phyloP scores from a whole-genome alignment of 306 rosid species.

The Prunus persica region DNA sequence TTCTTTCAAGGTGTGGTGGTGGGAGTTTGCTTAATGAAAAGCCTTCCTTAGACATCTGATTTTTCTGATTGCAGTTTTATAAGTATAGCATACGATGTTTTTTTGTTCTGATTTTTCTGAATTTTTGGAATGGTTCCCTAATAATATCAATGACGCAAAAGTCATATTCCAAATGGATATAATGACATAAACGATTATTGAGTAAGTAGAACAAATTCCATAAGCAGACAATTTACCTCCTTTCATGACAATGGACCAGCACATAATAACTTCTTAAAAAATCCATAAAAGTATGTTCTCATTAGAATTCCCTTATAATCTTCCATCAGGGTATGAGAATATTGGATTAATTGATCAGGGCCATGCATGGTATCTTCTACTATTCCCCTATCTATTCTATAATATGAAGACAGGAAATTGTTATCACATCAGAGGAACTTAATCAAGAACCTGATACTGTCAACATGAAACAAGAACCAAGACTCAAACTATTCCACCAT shows the following conservation, averaged over 20 bases:
- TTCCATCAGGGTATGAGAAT: background rate
- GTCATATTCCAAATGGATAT: background rate
- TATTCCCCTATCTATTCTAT: background rate
- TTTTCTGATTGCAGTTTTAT: no score
- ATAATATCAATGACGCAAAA: background rate
- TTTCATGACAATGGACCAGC: background rate
- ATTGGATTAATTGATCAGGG: background rate
- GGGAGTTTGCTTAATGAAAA: background rate
- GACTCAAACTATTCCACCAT: constrained; percentile 5
- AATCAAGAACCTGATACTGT: constrained; percentile 15
- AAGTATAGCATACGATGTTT: no score
- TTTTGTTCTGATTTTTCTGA: no score
- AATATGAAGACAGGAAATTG: background rate
- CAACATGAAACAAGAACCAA: constrained; percentile 40
- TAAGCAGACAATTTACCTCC: background rate
- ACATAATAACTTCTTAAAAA: no score
- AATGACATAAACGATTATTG: background rate
- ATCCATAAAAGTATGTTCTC: background rate
- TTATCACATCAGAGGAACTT: background rate
- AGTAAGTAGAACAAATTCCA: background rate
- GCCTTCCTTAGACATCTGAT: no score
- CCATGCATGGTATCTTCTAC: background rate
- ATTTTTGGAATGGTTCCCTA: background rate
- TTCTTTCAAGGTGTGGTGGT: background rate
- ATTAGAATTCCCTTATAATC: background rate